Conservation (phyloP, 2,329 filamentous ascomycete species). For the Talaromyces marneffei region DNA sequence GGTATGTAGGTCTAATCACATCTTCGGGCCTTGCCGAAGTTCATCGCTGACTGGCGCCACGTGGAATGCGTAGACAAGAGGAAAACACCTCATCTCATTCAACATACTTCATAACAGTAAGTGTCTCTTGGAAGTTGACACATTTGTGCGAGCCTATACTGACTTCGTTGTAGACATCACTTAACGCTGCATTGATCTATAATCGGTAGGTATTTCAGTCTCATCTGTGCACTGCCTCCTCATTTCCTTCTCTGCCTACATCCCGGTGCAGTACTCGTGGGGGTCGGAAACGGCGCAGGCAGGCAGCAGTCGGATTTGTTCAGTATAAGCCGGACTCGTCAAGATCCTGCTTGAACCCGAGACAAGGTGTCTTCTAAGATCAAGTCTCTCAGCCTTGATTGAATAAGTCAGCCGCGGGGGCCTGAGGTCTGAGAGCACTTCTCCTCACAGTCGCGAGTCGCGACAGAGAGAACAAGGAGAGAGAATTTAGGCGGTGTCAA, state of each 20-base stretch:
- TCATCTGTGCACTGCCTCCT: background rate
- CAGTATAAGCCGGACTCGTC: background rate
- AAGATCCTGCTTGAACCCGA: background rate
- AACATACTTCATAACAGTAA: background rate
- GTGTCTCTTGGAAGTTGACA: background rate
- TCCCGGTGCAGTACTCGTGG: background rate
- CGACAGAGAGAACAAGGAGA: background rate
- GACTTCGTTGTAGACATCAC: background rate
- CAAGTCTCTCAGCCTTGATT: background rate
- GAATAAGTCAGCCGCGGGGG: background rate
- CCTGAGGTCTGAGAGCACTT: background rate
- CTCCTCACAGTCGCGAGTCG: background rate
- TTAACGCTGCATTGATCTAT: background rate
- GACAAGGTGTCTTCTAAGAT: background rate
- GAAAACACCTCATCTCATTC: background rate
- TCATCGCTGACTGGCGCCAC: conserved; percentile 3
- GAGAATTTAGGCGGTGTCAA: background rate
- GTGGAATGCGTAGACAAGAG: background rate
- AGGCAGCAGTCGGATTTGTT: background rate
- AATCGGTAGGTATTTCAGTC: background rate
- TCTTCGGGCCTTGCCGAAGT: conserved; percentile 4
- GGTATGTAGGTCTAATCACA: background rate
- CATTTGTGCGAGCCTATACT: background rate
- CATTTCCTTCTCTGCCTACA: background rate
- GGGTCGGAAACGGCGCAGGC: conserved; percentile 3